These are phyloP conservation scores for Mycotypha africana DNA, from an alignment of 371 early-diverging fungal species.

Conservation along the genomic window DNA sequence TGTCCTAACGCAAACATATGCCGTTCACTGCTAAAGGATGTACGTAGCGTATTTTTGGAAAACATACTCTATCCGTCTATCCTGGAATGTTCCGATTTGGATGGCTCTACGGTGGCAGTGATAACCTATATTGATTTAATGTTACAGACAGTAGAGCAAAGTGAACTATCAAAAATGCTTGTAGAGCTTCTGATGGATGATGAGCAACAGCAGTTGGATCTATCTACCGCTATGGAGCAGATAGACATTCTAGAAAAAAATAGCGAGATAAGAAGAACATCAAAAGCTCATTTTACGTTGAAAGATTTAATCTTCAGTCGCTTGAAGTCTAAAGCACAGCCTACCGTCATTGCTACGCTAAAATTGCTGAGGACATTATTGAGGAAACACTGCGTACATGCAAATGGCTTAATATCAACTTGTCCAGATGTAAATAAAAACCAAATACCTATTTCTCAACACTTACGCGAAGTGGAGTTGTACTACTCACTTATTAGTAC, in stretches of 20 bases:
- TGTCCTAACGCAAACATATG: conserved; percentile 76
- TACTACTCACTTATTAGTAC: conserved; percentile 67
- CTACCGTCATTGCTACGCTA: conserved; percentile 78
- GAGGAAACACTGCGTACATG: conserved; percentile 68
- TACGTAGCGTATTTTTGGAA: conserved; percentile 76
- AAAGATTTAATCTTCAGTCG: conserved; percentile 78
- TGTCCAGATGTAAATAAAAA: conserved; percentile 38
- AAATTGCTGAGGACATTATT: conserved; percentile 79
- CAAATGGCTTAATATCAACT: conserved; percentile 64
- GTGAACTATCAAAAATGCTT: conserved; percentile 67
- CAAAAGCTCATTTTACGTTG: too few relatives aligned
- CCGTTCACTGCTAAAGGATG: conserved; percentile 52
- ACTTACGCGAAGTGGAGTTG: conserved; percentile 60
- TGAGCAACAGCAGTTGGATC: conserved; percentile 28
- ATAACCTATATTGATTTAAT: conserved; percentile 86
- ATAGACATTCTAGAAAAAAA: too few relatives aligned
- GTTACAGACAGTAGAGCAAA: conserved; percentile 68
- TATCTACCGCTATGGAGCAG: too few relatives aligned
- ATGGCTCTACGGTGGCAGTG: conserved; percentile 87
- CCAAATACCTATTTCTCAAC: conserved; percentile 53
- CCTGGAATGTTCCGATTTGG: conserved; percentile 82
- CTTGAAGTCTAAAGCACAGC: conserved; percentile 63
- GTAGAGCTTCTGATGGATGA: conserved; percentile 72
- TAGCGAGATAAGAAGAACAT: too few relatives aligned
- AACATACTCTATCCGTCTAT: conserved; percentile 85